phyloP scores from a whole-genome alignment of 2,329 filamentous ascomycete species.

The Fusarium anguioides region DNA sequence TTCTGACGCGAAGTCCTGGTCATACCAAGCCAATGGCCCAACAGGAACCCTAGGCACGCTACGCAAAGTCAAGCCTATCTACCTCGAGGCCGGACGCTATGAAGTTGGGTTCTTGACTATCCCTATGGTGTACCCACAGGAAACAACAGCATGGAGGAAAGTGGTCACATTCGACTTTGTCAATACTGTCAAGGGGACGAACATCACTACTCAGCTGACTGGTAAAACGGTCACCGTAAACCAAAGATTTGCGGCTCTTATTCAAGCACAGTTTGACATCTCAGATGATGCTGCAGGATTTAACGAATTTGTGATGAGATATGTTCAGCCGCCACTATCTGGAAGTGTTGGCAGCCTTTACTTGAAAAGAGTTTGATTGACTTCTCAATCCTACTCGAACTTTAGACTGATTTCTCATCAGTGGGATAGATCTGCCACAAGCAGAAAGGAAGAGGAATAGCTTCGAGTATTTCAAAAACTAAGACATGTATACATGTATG shows the following conservation, averaged over 20 bases:
- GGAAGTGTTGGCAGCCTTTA: neutral
- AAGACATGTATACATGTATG: no score
- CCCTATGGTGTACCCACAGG: neutral
- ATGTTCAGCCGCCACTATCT: neutral
- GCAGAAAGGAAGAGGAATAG: no score
- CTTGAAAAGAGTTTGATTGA: neutral
- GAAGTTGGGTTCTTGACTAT: neutral
- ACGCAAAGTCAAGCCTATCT: neutral
- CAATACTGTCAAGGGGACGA: neutral
- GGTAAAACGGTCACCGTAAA: neutral
- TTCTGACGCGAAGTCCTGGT: no score
- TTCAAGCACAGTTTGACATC: neutral
- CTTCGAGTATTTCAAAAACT: no score
- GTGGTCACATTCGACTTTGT: neutral
- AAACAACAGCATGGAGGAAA: accelerated
- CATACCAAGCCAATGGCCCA: no score
- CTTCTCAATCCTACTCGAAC: no score
- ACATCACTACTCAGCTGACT: neutral
- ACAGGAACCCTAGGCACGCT: neutral
- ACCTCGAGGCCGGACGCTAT: neutral
- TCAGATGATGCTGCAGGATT: neutral
- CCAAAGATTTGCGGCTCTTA: neutral
- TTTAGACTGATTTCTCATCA: no score
- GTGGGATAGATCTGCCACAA: no score
- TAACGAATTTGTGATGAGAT: neutral